phyloP scores from a whole-genome alignment of 2,329 filamentous ascomycete genomes.

The Ophiostoma sp. region DNA sequence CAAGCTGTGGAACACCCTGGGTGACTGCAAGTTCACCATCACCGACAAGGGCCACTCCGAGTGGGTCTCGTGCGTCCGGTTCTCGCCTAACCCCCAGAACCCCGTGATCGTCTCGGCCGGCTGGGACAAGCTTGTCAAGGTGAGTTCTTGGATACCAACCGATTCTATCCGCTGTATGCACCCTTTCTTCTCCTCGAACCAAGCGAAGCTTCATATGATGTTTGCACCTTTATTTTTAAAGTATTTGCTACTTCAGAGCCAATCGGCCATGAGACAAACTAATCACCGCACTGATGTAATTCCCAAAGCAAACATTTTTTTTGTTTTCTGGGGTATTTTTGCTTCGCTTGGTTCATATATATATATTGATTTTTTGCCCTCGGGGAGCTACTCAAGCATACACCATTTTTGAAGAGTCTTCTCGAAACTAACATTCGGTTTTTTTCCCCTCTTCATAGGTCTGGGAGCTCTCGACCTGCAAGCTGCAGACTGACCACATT shows the following conservation, averaged over 20 bases:
- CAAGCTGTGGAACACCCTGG: constrained; percentile 99
- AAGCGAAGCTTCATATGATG: constrained; percentile 70
- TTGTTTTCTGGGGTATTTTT: not conserved
- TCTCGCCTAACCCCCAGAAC: constrained; percentile 99
- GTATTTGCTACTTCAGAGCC: constrained; percentile 99
- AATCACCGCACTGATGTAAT: constrained; percentile 72
- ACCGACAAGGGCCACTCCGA: constrained; percentile 99
- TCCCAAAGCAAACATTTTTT: constrained; percentile 27
- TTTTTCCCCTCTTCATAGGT: constrained; percentile 58
- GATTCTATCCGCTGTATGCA: not conserved
- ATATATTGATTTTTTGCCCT: not conserved
- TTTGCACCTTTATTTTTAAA: constrained; percentile 69
- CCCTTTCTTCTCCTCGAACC: not conserved
- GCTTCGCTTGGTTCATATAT: not conserved
- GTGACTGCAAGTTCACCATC: constrained; percentile 99
- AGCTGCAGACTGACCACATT: constrained; percentile 99
- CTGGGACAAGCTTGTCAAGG: constrained; percentile 99
- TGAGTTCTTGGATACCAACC: constrained; percentile 52
- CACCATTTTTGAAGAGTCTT: not conserved
- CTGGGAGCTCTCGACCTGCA: constrained; percentile 99
- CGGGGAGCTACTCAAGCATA: not conserved
- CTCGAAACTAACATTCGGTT: constrained; percentile 4
- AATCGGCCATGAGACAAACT: constrained; percentile 89
- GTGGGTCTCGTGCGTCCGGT: constrained; percentile 99
- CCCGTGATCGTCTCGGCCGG: constrained; percentile 97